Conservation (phyloP, 2,329 filamentous ascomycete species). For the Coniochaeta prunicola region DNA sequence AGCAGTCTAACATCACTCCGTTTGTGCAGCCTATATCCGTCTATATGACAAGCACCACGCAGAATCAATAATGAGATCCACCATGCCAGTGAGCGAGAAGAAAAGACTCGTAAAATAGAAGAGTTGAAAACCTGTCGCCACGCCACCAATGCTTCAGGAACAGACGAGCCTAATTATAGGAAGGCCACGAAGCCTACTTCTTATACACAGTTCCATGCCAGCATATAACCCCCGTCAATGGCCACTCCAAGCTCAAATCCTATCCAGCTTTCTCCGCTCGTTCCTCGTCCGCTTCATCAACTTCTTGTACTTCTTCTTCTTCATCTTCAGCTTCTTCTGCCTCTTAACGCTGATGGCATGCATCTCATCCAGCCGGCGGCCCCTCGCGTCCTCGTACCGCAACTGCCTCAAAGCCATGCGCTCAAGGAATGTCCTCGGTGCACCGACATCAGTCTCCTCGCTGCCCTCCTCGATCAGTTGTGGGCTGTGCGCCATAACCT, state of each 20-base stretch:
- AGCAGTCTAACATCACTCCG: background rate
- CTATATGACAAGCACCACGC: background rate
- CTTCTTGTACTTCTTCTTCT: constrained; percentile 99
- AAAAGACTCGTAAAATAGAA: background rate
- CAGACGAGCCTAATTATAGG: background rate
- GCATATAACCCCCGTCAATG: background rate
- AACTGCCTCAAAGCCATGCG: constrained; percentile 61
- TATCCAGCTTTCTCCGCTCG: constrained; percentile 75
- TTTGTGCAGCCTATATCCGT: background rate
- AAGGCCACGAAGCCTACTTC: background rate
- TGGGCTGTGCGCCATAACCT: constrained; percentile 54
- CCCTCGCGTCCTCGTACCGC: constrained; percentile 47
- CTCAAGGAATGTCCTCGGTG: constrained; percentile 54
- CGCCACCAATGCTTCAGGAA: background rate
- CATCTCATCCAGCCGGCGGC: constrained; percentile 49
- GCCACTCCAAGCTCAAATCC: constrained; percentile 35
- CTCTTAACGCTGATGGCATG: constrained; percentile 83
- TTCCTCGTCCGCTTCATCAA: constrained; percentile 88
- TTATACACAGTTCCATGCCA: background rate
- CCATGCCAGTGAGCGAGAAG: background rate
- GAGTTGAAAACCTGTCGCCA: background rate
- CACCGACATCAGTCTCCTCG: constrained; percentile 6
- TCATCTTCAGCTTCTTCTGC: constrained; percentile 95
- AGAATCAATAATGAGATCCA: background rate
- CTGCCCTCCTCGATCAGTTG: constrained; percentile 42